phyloP scores from a whole-genome alignment of 148 eudicot species.

The Arbutus unedo region DNA sequence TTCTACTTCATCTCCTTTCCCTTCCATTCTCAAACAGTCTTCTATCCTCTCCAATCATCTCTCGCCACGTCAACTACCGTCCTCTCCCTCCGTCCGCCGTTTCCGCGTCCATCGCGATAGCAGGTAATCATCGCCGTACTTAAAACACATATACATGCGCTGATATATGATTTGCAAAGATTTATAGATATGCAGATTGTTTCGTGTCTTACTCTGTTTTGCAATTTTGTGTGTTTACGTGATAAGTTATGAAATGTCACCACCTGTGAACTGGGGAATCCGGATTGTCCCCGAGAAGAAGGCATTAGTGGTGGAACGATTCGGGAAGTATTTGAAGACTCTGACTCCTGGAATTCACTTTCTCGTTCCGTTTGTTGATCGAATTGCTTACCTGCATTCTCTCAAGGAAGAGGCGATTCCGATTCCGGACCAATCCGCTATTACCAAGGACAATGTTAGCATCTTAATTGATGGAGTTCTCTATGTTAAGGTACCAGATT shows the following conservation, averaged over 20 bases:
- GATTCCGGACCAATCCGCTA: constrained; percentile 82
- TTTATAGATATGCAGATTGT: neutral
- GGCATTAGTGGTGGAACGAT: constrained; percentile 81
- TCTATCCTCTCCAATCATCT: constrained; percentile 19
- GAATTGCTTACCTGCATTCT: constrained; percentile 78
- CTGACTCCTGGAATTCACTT: constrained; percentile 84
- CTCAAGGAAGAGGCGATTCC: constrained; percentile 84
- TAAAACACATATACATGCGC: neutral
- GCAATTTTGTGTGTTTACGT: neutral
- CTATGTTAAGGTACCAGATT: constrained; percentile 58
- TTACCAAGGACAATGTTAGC: constrained; percentile 89
- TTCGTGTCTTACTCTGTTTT: neutral
- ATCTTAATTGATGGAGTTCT: constrained; percentile 84
- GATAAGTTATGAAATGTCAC: constrained; percentile 48
- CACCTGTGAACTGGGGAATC: constrained; percentile 79
- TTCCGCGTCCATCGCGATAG: constrained; percentile 23
- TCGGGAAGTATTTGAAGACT: constrained; percentile 67
- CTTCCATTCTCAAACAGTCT: constrained; percentile 20
- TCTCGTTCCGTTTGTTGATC: constrained; percentile 73
- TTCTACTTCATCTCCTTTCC: constrained; percentile 27
- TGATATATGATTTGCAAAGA: neutral
- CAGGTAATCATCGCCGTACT: constrained; percentile 7
- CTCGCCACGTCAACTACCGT: constrained; percentile 18
- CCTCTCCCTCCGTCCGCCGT: constrained; percentile 19
- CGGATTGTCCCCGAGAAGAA: constrained; percentile 85